A percentile compares a stretch with the other conserved stretches of the same genome.
These are phyloP conservation scores for Prunus mira DNA, from an alignment of 306 rosid genomes.

Conservation along the genomic window DNA sequence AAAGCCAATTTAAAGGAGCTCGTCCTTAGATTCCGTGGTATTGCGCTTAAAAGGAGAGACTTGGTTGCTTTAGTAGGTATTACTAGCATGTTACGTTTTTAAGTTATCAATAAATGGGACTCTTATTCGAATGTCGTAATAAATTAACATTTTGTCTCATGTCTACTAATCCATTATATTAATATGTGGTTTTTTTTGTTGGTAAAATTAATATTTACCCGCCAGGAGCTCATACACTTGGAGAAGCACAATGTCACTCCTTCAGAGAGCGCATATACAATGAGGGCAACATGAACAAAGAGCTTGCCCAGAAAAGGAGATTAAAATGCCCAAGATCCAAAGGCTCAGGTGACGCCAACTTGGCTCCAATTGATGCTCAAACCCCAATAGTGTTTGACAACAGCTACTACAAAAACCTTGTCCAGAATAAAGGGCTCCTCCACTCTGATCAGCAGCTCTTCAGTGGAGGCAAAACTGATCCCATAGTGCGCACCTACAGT, in stretches of 20 bases:
- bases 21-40: slow-evolving; percentile 41
- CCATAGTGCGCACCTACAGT: slow-evolving; percentile 37
- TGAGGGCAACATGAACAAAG: slow-evolving; percentile 44
- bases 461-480: slow-evolving; percentile 58
- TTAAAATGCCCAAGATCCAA: slow-evolving; percentile 41
- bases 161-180: too few species aligned
- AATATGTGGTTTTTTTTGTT: too few species aligned
- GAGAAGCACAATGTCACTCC: slow-evolving; percentile 65
- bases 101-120: too few species aligned
- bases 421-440: slow-evolving; percentile 58
- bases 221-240: slow-evolving; percentile 70
- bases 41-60: slow-evolving; percentile 61
- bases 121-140: too few species aligned
- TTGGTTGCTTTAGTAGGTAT: slow-evolving; percentile 71
- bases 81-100: too few species aligned
- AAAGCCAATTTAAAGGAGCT: slow-evolving; percentile 52
- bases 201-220: too few species aligned
- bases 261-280: slow-evolving; percentile 61
- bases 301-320: slow-evolving; percentile 44
- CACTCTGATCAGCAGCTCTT: slow-evolving; percentile 76
- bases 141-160: too few species aligned
- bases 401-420: slow-evolving; percentile 58
- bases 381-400: slow-evolving; percentile 58
- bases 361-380: slow-evolving; percentile 58
- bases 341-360: slow-evolving; percentile 66